These are phyloP conservation scores for Hymenoscyphus salicellus DNA, from an alignment of 2,329 filamentous ascomycete species.

Conservation along the genomic window DNA sequence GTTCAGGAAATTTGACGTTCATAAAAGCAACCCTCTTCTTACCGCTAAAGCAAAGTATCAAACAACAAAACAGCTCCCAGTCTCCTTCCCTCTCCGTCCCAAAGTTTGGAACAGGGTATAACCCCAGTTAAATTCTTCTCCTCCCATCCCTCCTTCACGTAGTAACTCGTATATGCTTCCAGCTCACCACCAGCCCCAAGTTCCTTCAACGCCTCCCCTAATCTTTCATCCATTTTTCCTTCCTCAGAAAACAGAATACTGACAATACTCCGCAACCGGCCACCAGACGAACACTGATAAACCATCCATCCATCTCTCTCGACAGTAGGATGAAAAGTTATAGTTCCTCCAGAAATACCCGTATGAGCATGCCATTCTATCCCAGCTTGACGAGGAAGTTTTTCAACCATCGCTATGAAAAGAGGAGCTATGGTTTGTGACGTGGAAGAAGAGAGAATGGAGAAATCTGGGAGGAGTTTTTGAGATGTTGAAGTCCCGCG, in stretches of 20 bases:
- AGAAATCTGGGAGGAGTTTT: slow-evolving; percentile 48
- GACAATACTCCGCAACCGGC: slow-evolving; percentile 10
- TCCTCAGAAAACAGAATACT: slow-evolving; percentile 10
- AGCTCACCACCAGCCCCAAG: not conserved
- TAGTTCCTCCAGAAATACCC: slow-evolving; percentile 46
- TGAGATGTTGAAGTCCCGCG: slow-evolving; percentile 24
- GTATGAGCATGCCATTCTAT: slow-evolving; percentile 81
- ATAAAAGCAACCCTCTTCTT: not conserved
- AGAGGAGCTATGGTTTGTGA: slow-evolving; percentile 58
- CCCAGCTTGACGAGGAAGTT: slow-evolving; percentile 68
- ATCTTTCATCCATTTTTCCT: not conserved
- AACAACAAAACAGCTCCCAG: slow-evolving; percentile 29
- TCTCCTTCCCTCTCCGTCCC: slow-evolving; percentile 39
- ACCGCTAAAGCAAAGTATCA: not conserved
- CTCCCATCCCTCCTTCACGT: slow-evolving; percentile 13
- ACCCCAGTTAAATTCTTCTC: slow-evolving; percentile 24
- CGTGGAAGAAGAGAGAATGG: not conserved
- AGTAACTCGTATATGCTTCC: slow-evolving; percentile 17
- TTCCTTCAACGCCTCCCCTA: slow-evolving; percentile 7
- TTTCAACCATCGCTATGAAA: slow-evolving; percentile 71
- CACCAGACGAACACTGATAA: slow-evolving; percentile 17
- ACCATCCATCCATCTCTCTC: slow-evolving; percentile 12
- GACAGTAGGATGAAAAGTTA: slow-evolving; percentile 14
- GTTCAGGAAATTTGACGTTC: not conserved
- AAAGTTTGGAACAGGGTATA: slow-evolving; percentile 45